A percentile compares a stretch with the other conserved stretches of the same genome.
phyloP scores from a whole-genome alignment of 2,329 filamentous ascomycete species.

The Epichloe uncinata region DNA sequence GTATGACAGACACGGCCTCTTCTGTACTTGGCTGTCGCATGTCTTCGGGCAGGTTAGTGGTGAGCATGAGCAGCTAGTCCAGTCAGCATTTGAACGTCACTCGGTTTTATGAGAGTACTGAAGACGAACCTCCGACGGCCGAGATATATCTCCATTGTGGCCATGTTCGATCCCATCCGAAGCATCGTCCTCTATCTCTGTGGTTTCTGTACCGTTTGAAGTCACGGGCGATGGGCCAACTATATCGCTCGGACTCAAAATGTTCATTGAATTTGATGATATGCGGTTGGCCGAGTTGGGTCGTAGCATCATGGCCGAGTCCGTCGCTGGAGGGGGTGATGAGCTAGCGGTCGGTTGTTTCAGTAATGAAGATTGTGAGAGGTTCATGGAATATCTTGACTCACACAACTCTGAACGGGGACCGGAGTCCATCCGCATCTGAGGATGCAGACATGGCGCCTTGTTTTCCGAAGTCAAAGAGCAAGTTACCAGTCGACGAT shows the following conservation, averaged over 20 bases:
- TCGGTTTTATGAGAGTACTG: background rate
- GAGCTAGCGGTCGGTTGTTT: conserved; percentile 15
- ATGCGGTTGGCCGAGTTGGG: conserved; percentile 36
- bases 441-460: conserved; percentile 41
- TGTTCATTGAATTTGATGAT: conserved; percentile 38
- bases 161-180: conserved; percentile 42
- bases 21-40: conserved; percentile 51
- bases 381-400: conserved; percentile 9
- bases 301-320: conserved; percentile 38
- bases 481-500: conserved; percentile 42
- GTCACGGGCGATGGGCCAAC: conserved; percentile 76
- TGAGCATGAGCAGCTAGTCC: conserved; percentile 36
- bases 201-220: conserved; percentile 70
- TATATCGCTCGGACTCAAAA: conserved; percentile 52
- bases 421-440: conserved; percentile 34
- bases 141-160: conserved; percentile 9
- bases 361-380: conserved; percentile 5
- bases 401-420: conserved; percentile 40
- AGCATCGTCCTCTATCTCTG: conserved; percentile 70
- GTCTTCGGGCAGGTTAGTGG: conserved; percentile 43
- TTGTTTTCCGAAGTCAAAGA: conserved; percentile 28
- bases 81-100: background rate
- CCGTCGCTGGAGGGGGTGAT: conserved; percentile 23
- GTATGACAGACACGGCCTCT: conserved; percentile 79
- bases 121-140: conserved; percentile 19